phyloP scores from a whole-genome alignment of 2,329 filamentous ascomycete genomes.

The Scedosporium apiospermum region DNA sequence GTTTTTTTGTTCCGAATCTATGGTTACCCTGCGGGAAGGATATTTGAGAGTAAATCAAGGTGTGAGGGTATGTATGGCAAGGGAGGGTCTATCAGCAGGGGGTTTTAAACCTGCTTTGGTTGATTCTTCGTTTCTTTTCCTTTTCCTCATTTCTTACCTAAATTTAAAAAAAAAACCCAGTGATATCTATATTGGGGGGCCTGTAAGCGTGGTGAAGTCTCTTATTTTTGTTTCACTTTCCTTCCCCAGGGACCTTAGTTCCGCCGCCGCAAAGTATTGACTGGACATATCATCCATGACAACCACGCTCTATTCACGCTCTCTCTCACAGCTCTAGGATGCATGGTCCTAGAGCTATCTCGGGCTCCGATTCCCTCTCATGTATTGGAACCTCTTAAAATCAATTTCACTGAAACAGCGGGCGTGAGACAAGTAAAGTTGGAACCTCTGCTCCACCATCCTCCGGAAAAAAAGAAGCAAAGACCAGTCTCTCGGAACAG shows the following conservation, averaged over 20 bases:
- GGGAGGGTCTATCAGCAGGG: not conserved
- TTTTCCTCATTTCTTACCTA: not conserved
- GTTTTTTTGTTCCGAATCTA: conserved; percentile 13
- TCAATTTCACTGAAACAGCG: too few relatives aligned
- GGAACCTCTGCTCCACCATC: too few relatives aligned
- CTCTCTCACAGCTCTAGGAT: too few relatives aligned
- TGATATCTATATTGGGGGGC: not conserved
- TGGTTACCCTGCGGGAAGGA: not conserved
- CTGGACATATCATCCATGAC: too few relatives aligned
- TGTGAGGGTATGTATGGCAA: not conserved
- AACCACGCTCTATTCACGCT: not conserved
- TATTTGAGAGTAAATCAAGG: not conserved
- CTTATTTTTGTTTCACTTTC: not conserved
- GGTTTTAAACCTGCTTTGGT: not conserved
- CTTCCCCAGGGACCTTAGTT: not conserved
- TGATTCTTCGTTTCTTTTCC: not conserved
- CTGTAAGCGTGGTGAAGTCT: not conserved
- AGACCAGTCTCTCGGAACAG: not conserved
- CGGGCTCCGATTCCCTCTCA: not conserved
- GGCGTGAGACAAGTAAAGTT: too few relatives aligned
- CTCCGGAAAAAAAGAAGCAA: too few relatives aligned
- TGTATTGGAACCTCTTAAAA: not conserved
- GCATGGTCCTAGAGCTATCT: not conserved
- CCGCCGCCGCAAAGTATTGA: too few relatives aligned
- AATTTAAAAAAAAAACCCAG: not conserved